These are phyloP conservation scores for Yarrowia porcina DNA, from an alignment of 805 yeast genomes.

Conservation along the genomic window DNA sequence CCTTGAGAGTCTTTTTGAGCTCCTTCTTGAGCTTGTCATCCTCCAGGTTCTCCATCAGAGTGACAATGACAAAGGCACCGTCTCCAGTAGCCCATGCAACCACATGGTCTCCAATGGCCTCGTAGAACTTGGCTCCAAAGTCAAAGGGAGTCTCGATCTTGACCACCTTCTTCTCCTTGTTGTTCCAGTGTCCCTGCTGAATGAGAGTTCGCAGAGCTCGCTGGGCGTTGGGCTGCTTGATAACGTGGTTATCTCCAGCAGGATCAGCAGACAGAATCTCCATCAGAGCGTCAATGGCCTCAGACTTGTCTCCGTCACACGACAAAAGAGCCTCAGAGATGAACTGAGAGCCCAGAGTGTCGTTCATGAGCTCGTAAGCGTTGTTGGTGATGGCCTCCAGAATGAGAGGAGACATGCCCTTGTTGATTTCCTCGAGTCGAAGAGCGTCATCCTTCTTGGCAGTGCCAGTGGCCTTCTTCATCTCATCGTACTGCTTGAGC, in stretches of 20 bases:
- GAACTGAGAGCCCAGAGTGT: slow-evolving; percentile 80
- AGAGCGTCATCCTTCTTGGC: slow-evolving; percentile 80
- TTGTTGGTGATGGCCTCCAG: slow-evolving; percentile 53
- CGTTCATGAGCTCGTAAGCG: slow-evolving; percentile 53
- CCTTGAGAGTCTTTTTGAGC: slow-evolving; percentile 55
- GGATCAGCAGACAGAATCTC: slow-evolving; percentile 54
- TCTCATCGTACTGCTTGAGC: slow-evolving; percentile 55
- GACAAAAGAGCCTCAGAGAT: slow-evolving; percentile 69
- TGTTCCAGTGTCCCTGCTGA: slow-evolving; percentile 82
- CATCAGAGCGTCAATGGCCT: slow-evolving; percentile 54
- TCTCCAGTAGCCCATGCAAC: slow-evolving; percentile 65
- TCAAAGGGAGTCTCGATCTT: slow-evolving; percentile 48
- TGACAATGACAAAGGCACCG: slow-evolving; percentile 78
- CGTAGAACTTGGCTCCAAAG: slow-evolving; percentile 41
- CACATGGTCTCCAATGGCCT: slow-evolving; percentile 54
- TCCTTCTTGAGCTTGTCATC: slow-evolving; percentile 43
- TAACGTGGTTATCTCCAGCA: slow-evolving; percentile 56
- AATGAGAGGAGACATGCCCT: slow-evolving; percentile 62
- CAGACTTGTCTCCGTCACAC: slow-evolving; percentile 42
- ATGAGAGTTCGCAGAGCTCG: slow-evolving; percentile 73
- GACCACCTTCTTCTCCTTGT: slow-evolving; percentile 52
- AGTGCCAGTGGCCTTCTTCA: slow-evolving; percentile 53
- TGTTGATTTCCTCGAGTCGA: slow-evolving; percentile 67
- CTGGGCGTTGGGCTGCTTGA: slow-evolving; percentile 67
- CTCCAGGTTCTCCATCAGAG: slow-evolving; percentile 65